Evolutionary conservation across 2,329 filamentous ascomycete species (phyloP), one percentile per base, ranked within the genome.

Genomic region (Gnomoniopsis smithogilvyi): DNA sequence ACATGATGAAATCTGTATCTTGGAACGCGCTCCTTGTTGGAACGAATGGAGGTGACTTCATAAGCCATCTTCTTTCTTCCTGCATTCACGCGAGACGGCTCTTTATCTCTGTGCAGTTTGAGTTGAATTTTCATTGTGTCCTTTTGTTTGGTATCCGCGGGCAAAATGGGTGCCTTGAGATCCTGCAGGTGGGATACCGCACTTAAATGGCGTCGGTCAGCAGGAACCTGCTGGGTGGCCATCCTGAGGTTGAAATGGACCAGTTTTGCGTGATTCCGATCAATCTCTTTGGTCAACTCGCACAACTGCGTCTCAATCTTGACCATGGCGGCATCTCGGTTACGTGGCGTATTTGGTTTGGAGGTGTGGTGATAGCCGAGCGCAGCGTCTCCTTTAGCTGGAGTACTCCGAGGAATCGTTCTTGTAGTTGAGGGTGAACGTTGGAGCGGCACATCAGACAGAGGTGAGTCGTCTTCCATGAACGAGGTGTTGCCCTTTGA

Each of bases 1-100:
- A 85, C 80, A 60, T 85, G 81, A 64, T 86, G 83, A 63, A 84
- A 85, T 33, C 79, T 74, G 65, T 86, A 86, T 26, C 73, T 72
- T n/a, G 83, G 83, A 10, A 84, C 82, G n/a, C 77, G 74, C 21
- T 79, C 74, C 62, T 75, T 77, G 57, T 79, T 73, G 2, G 81
- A 79, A 63, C 78, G 78, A 63, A 83, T 76, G 64, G 76, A 72
- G n/a, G 74, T 66, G 4, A 80, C 74, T 2, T 67, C 64, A 61
- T 77, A 76, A 24, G 74, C 71, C 54, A 71, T 67, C 58, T 78
- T 75, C 57, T 73, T 73, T 56, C 75, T 75, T 56, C 80, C 78
- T 64, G 74, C 75, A 64, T 78, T 80, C 36, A 71, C 69, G 59
- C 74, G 76, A 24, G 68, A 68, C 65, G 58, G 67, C 64, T 60